Base-by-base conservation (phyloP, 108 stramenopile species). In the Fistulifera solaris region DNA sequence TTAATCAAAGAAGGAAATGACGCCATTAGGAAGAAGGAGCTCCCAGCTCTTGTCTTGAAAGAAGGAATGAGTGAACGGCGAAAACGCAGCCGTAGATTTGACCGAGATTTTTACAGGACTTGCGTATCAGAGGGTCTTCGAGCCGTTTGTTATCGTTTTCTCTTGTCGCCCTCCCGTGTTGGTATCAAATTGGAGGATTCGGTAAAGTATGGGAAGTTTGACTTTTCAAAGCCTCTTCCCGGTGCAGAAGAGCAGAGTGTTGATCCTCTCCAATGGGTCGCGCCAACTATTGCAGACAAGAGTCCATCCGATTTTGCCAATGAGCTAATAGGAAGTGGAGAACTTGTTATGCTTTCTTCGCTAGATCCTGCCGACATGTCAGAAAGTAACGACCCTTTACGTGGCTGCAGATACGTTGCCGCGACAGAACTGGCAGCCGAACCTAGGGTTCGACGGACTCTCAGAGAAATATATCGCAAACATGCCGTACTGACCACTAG, bases 361-460 rank as follows among this genome's bases (percentile, higher is more conserved):
- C 62, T 60, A 38, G 68, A 71, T 43, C 60, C 66, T 27, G 70
- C 53, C 48, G 71, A 80, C 41, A 61, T 62, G 19, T 52, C 62
- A 16, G 82, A 79, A 38, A 47, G 73, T 52, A 51, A 66, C 12
- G 85, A 87, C 58, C 81, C 87, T 23, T 66, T 91, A 13, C 70
- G 81, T 24, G 85, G 81, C 13, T 87, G 89, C 50, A 72, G 87
- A 23, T 93, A 86, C 56, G 85, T 93, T 28, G 85, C 85, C 23
- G 91, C 91, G 11, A 82, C 89, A 77, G 91, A 93, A 68, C 52
- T 93, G 22, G 85, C 91, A 10, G 69, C 80, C 48, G 91, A 93
- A 67, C 91, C 91, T 10, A 70, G 91, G 16, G 67, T 93, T n/a
- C 80, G 87, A 25, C 65, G 68, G 31, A 54, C 62, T 42, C 58